phyloP scores from a whole-genome alignment of 148 eudicot species.

The Vaccinium darrowii region DNA sequence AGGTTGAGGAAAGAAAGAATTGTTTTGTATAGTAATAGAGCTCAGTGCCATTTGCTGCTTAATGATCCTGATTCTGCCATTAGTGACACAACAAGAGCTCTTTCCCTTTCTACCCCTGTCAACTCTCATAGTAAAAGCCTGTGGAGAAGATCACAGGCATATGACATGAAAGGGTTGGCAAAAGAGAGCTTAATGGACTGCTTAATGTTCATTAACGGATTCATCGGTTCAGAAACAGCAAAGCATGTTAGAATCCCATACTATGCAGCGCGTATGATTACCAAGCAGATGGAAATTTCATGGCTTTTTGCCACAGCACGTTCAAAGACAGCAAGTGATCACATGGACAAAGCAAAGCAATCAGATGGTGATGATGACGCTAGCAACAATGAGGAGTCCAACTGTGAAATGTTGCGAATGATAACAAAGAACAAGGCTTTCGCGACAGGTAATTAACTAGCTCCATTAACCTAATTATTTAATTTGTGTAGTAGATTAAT shows the following conservation, averaged over 20 bases:
- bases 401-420: conserved; percentile 6
- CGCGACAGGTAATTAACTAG: conserved; percentile 20
- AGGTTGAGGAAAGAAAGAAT: conserved; percentile 67
- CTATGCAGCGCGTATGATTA: conserved; percentile 60
- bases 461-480: background rate
- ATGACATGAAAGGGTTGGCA: conserved; percentile 75
- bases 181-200: conserved; percentile 91
- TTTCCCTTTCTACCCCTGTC: conserved; percentile 48
- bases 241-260: conserved; percentile 43
- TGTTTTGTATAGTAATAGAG: conserved; percentile 80
- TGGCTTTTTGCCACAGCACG: conserved; percentile 53
- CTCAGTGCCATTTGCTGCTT: conserved; percentile 66
- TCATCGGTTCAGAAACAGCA: conserved; percentile 21
- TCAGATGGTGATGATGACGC: background rate
- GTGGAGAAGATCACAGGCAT: conserved; percentile 95
- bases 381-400: background rate
- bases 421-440: conserved; percentile 19
- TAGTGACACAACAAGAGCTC: conserved; percentile 75
- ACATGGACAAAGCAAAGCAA: conserved; percentile 8
- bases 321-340: conserved; percentile 26
- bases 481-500: background rate
- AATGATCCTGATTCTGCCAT: conserved; percentile 52
- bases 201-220: conserved; percentile 52
- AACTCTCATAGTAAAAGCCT: conserved; percentile 72
- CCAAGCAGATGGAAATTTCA: conserved; percentile 69